Base-by-base conservation (phyloP, 768 basidiomycete genomes). In the Xerocomellus intermedius region DNA sequence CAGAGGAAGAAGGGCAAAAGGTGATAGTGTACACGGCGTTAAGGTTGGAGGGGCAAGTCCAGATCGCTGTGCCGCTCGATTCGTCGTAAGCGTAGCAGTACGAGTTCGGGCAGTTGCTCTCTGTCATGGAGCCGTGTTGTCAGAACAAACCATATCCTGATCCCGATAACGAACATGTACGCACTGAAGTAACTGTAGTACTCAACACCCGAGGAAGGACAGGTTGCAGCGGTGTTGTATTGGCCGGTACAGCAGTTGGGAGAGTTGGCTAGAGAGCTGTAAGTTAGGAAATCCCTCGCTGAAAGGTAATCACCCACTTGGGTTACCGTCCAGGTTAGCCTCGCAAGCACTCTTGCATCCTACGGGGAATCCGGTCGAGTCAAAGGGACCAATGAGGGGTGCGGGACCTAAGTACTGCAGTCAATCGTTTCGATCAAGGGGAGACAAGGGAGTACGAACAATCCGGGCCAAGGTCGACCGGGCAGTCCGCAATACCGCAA, bases 201-300 rank as follows among this genome's bases (percentile, higher is more conserved):
- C 19, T 49, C 57, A 9, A 77, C 74, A 21, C 73, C 74, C 4
- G 79, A 79, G 13, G 73, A 58, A 14, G 83, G 85, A 66, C 86
- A 87, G 0, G 83, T 85, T 10, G 62, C 68, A 1, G 82, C 68
- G 5, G 81, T 83, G 66, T 68, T 70, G 69, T 79, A 73, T 39
- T 65, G 67, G 10, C 87, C 87, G 16, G 79, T 79, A 73, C 86
- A 89, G 68, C 86, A 87, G 63, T 86, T 84, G 5, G 76, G 68
- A 22, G 83, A 84, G 70, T 87, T 79, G 33, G 59, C 82, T 82
- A 46, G 7, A 38, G 26, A 30, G 47, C 38, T 22, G 41, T 41
- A 21, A 21, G 21, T 60, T 12, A 58, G 50, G 24, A 38, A n/a
- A 17, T 32, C 9, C 12, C 12, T 42, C 2, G 9, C 22, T 6